Base-by-base conservation (phyloP, 495 filamentous ascomycete genomes). In the Clohesyomyces aquaticus region DNA sequence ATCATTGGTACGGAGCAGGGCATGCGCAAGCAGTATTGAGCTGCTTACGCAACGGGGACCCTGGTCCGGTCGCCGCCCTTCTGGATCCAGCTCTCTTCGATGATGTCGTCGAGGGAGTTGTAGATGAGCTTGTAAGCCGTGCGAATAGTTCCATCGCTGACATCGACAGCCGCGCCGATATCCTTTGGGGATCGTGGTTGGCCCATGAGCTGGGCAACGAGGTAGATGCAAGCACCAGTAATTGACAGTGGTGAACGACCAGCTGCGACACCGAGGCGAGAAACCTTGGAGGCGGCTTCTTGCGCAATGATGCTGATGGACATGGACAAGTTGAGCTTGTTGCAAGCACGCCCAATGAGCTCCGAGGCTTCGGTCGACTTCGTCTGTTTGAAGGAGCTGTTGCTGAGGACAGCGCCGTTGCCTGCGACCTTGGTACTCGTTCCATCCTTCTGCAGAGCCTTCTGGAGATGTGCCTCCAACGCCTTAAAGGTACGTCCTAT, bases 81-180 rank as follows among this genome's bases (percentile, higher is more conserved):
- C 27, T 87, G 81, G 59, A 93, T 80, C 84, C 88, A 92, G 53
- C 89, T 85, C 32, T 83, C 78, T 68, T 89, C 83, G 70, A 98
- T 81, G 60, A 98, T 75, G 50, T 83, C 77, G 65, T 94, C 88
- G 18, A 85, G 83, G 47, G 87, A 84, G 6, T 79, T 77, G 71
- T 91, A 91, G 46, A 98, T 82, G 70, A 88, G 84, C 71, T 94
- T 93, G 79, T 98, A 98, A 0, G 95, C 91, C 49, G 90, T 92
- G 49, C 93, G 89, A 65, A 98, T 96, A 0, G 94, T 98, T 48
- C 93, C 92, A 68, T 98, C 94, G 71, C 91, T 96, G 27, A 97
- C 94, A 61, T 90, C 89, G 3, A 88, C 89, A 18, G 94, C 87
- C 1, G 63, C 59, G 0, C 88, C 87, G 65, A 98, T 96, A 55